Base-by-base conservation (phyloP, 2,329 filamentous ascomycete species). In the Periconia sp. region DNA sequence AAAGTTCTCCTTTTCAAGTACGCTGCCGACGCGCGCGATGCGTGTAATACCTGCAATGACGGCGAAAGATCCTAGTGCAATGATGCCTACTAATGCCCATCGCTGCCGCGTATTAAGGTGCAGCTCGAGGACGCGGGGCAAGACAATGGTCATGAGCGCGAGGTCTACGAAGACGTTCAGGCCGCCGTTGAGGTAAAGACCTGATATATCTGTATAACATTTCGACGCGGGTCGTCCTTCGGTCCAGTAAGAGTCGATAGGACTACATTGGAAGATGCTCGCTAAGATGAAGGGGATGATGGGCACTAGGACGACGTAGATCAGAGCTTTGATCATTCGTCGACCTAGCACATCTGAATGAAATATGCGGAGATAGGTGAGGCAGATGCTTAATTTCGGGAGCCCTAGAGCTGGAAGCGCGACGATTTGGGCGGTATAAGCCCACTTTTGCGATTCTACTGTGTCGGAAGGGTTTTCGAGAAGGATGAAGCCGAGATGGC, bases 351-450 rank as follows among this genome's bases (percentile, higher is more conserved):
- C 34, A 30, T 59, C 54, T 5, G 36, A 28, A 39, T 46, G 50
- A 40, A 61, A 59, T 17, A 61, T 51, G 17, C 57, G 56, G 10
- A 59, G 40, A 28, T 61, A 61, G 12, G 46, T 46, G 10, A 55
- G 45, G 21, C 57, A 59, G 25, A 61, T 59, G 45, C 57, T 61
- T 30, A 57, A 30, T 42, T 59, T 61, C 4, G 54, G 41, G 8
- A 52, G 8, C 2, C 51, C 40, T n/a, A 61, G 52, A 3, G 48
- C 55, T 7, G 43, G 34, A 10, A 56, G 41, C 19, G 53, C 30
- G 5, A 54, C 8, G 30, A 59, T 39, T 26, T 53, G 43, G 3
- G 54, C 49, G 3, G 43, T 56, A 31, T 49, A 63, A 12, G 54
- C 44, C 41, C 52, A 56, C 24, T 63, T 44, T 26, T 57, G 55